A percentile compares a stretch with the other conserved stretches of the same genome.
Conservation (phyloP, 257 asterid species). For the Handroanthus guayacan region DNA sequence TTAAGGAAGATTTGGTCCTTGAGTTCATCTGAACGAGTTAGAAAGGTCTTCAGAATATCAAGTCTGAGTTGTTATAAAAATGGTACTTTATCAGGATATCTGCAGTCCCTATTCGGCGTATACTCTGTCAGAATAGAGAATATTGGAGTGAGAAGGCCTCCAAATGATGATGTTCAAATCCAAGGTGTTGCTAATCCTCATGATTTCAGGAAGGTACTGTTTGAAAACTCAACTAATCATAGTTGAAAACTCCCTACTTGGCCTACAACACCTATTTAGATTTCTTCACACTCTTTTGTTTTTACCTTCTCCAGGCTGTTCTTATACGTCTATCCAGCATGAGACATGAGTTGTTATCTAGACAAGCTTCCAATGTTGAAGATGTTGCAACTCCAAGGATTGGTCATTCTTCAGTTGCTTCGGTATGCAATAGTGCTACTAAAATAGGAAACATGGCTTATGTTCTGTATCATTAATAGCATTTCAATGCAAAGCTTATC, state of each 20-base stretch:
- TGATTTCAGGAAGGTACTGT: slow-evolving; percentile 70
- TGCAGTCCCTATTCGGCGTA: slow-evolving; percentile 69
- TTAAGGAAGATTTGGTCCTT: not conserved
- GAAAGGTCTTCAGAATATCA: slow-evolving; percentile 5
- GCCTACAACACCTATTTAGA: not conserved
- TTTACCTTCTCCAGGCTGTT: slow-evolving; percentile 63
- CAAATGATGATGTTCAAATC: slow-evolving; percentile 75
- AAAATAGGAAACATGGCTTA: not conserved
- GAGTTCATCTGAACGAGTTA: not conserved
- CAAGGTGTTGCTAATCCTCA: slow-evolving; percentile 72
- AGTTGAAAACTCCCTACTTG: not conserved
- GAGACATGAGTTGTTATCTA: slow-evolving; percentile 50
- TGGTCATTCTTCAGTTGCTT: slow-evolving; percentile 50
- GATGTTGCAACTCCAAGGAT: slow-evolving; percentile 47
- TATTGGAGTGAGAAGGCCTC: slow-evolving; percentile 76
- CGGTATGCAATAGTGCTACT: slow-evolving; percentile 46
- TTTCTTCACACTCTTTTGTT: not conserved
- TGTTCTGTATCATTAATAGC: slow-evolving; percentile 1
- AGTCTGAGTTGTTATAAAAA: slow-evolving; percentile 21
- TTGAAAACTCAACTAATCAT: slow-evolving; percentile 19
- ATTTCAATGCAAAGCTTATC: not conserved
- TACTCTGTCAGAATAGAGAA: slow-evolving; percentile 77
- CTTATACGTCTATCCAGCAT: slow-evolving; percentile 56
- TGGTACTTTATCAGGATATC: slow-evolving; percentile 56
- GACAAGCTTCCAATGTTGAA: slow-evolving; percentile 53